A percentile compares a stretch with the other conserved stretches of the same genome.
These are phyloP conservation scores for Pseudodiploospora longispora DNA, from an alignment of 2,329 filamentous ascomycete species.

Conservation along the genomic window DNA sequence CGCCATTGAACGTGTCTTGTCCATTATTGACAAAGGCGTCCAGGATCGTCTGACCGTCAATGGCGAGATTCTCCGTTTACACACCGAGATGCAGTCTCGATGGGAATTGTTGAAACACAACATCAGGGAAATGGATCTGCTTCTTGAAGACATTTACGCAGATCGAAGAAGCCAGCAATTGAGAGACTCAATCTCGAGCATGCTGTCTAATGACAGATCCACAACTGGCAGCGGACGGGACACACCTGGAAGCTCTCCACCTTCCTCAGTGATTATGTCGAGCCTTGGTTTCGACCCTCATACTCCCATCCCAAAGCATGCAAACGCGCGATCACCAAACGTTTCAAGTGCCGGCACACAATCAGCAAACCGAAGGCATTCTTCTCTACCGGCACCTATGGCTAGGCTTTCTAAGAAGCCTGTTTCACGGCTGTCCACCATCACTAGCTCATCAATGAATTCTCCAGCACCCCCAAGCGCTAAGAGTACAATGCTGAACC, in stretches of 20 bases:
- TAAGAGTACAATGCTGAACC: conserved; percentile 39
- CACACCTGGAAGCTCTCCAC: conserved; percentile 60
- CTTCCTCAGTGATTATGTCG: conserved; percentile 54
- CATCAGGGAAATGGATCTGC: conserved; percentile 67
- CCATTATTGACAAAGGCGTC: conserved; percentile 93
- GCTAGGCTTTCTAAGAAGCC: conserved; percentile 33
- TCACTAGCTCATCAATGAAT: conserved; percentile 43
- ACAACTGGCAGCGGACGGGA: conserved; percentile 60
- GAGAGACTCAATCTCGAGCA: conserved; percentile 86
- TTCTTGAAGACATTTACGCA: conserved; percentile 63
- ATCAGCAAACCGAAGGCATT: conserved; percentile 37
- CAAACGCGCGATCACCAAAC: conserved; percentile 41
- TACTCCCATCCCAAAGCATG: conserved; percentile 34
- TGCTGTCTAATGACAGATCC: conserved; percentile 75
- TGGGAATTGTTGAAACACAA: conserved; percentile 70
- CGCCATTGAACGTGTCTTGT: conserved; percentile 82
- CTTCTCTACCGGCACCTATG: conserved; percentile 39
- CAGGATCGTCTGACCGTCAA: conserved; percentile 94
- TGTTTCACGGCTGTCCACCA: conserved; percentile 36
- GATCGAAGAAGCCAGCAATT: conserved; percentile 64
- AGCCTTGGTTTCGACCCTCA: conserved; percentile 41
- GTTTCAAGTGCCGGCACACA: conserved; percentile 37
- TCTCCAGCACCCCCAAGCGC: conserved; percentile 30
- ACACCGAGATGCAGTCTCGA: conserved; percentile 76
- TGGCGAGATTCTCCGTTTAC: conserved; percentile 81